Evolutionary conservation across 1,284 basidiomycete genomes (phyloP).

Genomic region (Malassezia equina): DNA sequence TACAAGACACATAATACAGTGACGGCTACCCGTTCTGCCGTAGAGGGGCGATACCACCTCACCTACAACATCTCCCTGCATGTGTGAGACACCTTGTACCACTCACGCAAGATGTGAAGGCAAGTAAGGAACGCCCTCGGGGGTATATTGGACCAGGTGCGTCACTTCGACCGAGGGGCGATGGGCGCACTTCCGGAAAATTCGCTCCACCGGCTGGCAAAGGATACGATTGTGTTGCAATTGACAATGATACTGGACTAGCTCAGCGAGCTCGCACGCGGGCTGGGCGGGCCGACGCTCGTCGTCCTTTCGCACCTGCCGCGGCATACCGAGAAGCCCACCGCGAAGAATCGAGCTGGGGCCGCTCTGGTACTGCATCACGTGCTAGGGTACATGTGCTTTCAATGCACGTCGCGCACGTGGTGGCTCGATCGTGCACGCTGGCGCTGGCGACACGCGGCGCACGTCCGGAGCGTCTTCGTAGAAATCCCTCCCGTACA

Average conservation of each 20-base stretch:
- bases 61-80: not conserved
- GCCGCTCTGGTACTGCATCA: not conserved
- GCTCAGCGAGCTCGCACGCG: constrained; percentile 22
- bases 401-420: constrained; percentile 5
- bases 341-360: not conserved
- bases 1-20: not conserved
- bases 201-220: constrained; percentile 32
- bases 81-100: not conserved
- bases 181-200: constrained; percentile 25
- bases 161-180: constrained; percentile 33
- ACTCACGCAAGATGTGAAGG: constrained; percentile 24
- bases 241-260: constrained; percentile 32
- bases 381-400: not conserved
- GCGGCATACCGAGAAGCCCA: not conserved
- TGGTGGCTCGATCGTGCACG: constrained; percentile 2
- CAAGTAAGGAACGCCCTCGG: constrained; percentile 21
- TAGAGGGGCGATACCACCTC: not conserved
- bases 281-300: not conserved
- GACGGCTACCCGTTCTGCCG: not conserved
- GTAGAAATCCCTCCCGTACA: not conserved
- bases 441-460: constrained; percentile 1
- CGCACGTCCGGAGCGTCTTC: not conserved
- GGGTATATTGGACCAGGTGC: constrained; percentile 31
- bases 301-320: not conserved
- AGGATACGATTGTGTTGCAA: constrained; percentile 21